phyloP scores from a whole-genome alignment of 306 rosid genomes.

The Lupinus albus region DNA sequence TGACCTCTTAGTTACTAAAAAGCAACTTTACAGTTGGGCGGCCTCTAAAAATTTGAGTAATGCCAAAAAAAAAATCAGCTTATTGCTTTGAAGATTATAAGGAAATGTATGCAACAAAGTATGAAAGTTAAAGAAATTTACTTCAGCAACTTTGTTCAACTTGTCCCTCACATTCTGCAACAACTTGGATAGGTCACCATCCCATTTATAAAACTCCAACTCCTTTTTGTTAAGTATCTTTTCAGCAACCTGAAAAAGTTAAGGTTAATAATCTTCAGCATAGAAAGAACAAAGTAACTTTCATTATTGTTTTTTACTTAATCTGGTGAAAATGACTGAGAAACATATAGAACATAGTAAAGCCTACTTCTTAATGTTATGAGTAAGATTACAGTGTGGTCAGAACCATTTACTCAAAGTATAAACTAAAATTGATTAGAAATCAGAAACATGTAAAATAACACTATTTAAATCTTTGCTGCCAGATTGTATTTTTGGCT shows the following conservation, averaged over 20 bases:
- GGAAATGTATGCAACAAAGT: slow-evolving; percentile 1
- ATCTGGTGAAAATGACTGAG: slow-evolving; percentile 5
- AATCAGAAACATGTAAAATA: not conserved
- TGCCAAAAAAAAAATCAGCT: slow-evolving; percentile 13
- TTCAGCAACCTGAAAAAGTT: slow-evolving; percentile 61
- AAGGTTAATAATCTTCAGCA: not conserved
- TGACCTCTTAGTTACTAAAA: no score
- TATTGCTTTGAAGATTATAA: not conserved
- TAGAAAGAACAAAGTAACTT: not conserved
- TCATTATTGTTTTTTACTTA: slow-evolving; percentile 11
- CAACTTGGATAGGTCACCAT: slow-evolving; percentile 73
- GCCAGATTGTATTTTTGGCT: not conserved
- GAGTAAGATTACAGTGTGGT: slow-evolving; percentile 1
- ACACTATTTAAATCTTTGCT: not conserved
- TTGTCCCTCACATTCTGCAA: slow-evolving; percentile 90
- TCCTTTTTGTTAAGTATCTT: slow-evolving; percentile 69
- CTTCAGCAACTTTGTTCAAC: slow-evolving; percentile 88
- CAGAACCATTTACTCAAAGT: not conserved
- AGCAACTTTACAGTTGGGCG: no score
- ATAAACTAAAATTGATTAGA: slow-evolving; percentile 1
- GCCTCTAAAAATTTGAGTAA: no score
- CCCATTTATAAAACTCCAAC: slow-evolving; percentile 95
- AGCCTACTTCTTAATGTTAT: slow-evolving; percentile 15
- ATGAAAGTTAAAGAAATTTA: slow-evolving; percentile 40
- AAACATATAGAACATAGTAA: slow-evolving; percentile 1